Evolutionary conservation across 768 basidiomycete genomes (phyloP), one percentile per base, ranked within the genome.

Genomic region (Rhizopogon salebrosus): DNA sequence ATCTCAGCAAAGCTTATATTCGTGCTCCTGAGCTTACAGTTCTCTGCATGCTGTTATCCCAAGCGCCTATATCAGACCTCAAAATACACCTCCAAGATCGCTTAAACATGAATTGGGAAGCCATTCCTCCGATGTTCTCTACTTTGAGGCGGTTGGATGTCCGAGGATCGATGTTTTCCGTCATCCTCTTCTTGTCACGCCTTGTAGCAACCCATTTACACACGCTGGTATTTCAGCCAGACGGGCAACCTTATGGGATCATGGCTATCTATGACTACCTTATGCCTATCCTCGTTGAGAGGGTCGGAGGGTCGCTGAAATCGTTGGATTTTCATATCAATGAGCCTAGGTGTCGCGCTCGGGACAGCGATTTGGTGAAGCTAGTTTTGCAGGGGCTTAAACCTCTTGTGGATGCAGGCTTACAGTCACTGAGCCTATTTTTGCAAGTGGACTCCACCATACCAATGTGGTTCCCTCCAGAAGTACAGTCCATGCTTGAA

Each of bases 281-380:
- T 18, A 27, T 51, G 4, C 23, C 45, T 20, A 13, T 51, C 23
- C 48, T 54, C 20, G 16, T 20, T 6, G 27, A 35, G 36, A 50
- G 27, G 27, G 26, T 54, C 13, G 23, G 27, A 10, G 26, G 24
- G 22, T 54, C 53, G 20, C 31, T 54, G 9, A 51, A 51, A 34
- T 54, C 53, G 14, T 18, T 54, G 13, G 27, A 50, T 40, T n/a
- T 54, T 26, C 39, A 50, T 41, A 23, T 54, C 53, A 50, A 39
- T 50, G 34, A 18, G 41, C 31, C 38, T 41, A 18, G 48, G 34
- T 22, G 6, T 23, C 18, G 2, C 23, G 22, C 38, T 14, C 29
- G 4, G 29, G 43, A 45, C 7, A 22, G 43, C 8, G 43, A 39
- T 11, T 36, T 54, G 27, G 8, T 54, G n/a, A 27, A 14, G 6